These are phyloP conservation scores for Musa balbisiana DNA, from an alignment of 202 grass and related monocot species.

Conservation along the genomic window DNA sequence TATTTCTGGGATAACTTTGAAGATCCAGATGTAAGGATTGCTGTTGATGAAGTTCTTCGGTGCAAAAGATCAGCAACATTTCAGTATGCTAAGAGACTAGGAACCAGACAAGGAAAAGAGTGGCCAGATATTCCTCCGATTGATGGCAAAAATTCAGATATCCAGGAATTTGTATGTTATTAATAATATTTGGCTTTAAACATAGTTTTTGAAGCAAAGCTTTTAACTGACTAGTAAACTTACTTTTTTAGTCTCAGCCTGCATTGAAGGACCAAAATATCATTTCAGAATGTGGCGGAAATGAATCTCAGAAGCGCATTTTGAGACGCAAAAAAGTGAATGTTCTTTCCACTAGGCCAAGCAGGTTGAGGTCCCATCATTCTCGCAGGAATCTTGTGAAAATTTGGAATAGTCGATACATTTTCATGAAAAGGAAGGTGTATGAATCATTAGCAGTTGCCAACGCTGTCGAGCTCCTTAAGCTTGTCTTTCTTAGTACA, in stretches of 20 bases:
- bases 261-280: conserved; percentile 23
- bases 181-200: conserved; percentile 5
- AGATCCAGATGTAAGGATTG: conserved; percentile 68
- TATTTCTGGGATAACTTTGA: conserved; percentile 77
- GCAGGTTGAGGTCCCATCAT: conserved; percentile 14
- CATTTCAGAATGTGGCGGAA: conserved; percentile 26
- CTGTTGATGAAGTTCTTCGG: conserved; percentile 71
- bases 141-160: conserved; percentile 17
- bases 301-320: conserved; percentile 12
- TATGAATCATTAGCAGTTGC: conserved; percentile 63
- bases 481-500: conserved; percentile 70
- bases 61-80: conserved; percentile 63
- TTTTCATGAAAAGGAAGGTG: conserved; percentile 48
- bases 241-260: conserved; percentile 30
- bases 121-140: conserved; percentile 14
- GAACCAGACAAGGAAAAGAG: conserved; percentile 29
- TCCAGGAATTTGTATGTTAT: conserved; percentile 48
- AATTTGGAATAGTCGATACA: conserved; percentile 38
- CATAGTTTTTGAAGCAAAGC: neutral
- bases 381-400: conserved; percentile 44
- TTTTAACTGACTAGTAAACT: neutral
- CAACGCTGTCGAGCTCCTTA: conserved; percentile 81
- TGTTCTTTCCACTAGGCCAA: conserved; percentile 28
- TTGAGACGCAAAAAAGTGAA: conserved; percentile 22
- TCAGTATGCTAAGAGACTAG: conserved; percentile 44